Conservation (phyloP, 768 basidiomycete species). For the Clitopilus passeckerianus region DNA sequence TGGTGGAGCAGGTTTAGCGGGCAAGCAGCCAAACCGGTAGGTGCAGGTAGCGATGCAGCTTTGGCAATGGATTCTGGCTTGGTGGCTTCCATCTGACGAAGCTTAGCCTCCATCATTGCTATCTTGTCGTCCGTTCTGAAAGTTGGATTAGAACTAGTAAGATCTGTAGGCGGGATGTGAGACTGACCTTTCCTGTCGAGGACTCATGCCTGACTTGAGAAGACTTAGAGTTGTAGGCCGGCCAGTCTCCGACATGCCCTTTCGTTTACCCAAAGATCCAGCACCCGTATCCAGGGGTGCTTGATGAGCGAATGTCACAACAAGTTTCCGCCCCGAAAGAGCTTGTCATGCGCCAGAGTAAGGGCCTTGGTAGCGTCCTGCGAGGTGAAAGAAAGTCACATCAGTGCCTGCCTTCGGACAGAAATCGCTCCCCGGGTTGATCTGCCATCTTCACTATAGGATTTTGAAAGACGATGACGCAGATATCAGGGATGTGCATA, state of each 20-base stretch:
- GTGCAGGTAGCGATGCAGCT: slow-evolving; percentile 5
- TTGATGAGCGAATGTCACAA: slow-evolving; percentile 91
- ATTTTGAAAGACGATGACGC: slow-evolving; percentile 4
- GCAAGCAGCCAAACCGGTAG: slow-evolving; percentile 25
- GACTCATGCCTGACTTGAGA: slow-evolving; percentile 63
- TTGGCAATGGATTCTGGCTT: slow-evolving; percentile 18
- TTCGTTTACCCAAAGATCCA: slow-evolving; percentile 23
- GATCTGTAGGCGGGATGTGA: not conserved
- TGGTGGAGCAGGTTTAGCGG: slow-evolving; percentile 34
- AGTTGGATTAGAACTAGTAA: slow-evolving; percentile 6
- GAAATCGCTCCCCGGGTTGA: slow-evolving; percentile 14
- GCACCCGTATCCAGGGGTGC: slow-evolving; percentile 47
- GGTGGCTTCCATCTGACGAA: slow-evolving; percentile 66
- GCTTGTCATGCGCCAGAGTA: slow-evolving; percentile 66
- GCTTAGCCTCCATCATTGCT: slow-evolving; percentile 93
- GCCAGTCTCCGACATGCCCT: slow-evolving; percentile 48
- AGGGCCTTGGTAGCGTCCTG: slow-evolving; percentile 87
- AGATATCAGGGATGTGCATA: slow-evolving; percentile 4
- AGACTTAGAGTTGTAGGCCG: slow-evolving; percentile 86
- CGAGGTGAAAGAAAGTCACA: slow-evolving; percentile 2
- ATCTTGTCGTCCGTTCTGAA: slow-evolving; percentile 83
- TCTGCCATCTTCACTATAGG: slow-evolving; percentile 3
- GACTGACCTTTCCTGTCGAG: slow-evolving; percentile 48
- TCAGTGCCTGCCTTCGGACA: not conserved
- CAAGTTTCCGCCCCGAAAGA: slow-evolving; percentile 84